A percentile compares a stretch with the other conserved stretches of the same genome.
Evolutionary conservation across 2,329 filamentous ascomycete genomes (phyloP).

Genomic region (Colletotrichum sp.): DNA sequence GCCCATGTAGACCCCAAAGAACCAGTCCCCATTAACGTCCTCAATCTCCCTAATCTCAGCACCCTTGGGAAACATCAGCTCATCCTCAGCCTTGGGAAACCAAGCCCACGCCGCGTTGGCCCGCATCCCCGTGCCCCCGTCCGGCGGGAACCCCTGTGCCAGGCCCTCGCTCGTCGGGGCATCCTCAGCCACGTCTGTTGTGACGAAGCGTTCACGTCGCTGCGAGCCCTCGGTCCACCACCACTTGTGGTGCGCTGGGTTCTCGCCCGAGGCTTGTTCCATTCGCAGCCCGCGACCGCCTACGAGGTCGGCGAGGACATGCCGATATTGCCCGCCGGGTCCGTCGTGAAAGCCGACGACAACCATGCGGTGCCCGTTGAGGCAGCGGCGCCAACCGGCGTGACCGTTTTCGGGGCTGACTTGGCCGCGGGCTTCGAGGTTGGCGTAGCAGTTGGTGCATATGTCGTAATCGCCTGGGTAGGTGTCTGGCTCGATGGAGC

Average conservation of each 20-base stretch:
- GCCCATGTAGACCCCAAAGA: constrained; percentile 84
- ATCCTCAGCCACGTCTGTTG: constrained; percentile 53
- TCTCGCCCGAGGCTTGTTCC: constrained; percentile 47
- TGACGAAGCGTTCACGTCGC: constrained; percentile 51
- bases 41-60: constrained; percentile 85
- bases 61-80: constrained; percentile 82
- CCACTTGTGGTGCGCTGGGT: constrained; percentile 50
- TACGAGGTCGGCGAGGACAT: constrained; percentile 74
- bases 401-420: constrained; percentile 79
- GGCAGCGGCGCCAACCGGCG: constrained; percentile 83
- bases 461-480: constrained; percentile 82
- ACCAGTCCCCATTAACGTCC: constrained; percentile 92
- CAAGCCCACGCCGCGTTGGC: constrained; percentile 77
- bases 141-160: constrained; percentile 66
- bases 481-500: constrained; percentile 48
- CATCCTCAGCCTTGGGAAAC: constrained; percentile 73
- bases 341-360: constrained; percentile 77
- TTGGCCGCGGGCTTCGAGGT: constrained; percentile 64
- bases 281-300: constrained; percentile 75
- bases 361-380: constrained; percentile 82
- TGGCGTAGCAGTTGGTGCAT: constrained; percentile 78
- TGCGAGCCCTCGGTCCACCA: constrained; percentile 51
- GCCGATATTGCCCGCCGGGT: constrained; percentile 68
- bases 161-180: constrained; percentile 38
- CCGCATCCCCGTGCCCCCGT: constrained; percentile 72